Evolutionary conservation across 73 alveolate species (phyloP), one percentile per base, ranked within the genome.

Genomic region (Blepharisma japonicum): DNA sequence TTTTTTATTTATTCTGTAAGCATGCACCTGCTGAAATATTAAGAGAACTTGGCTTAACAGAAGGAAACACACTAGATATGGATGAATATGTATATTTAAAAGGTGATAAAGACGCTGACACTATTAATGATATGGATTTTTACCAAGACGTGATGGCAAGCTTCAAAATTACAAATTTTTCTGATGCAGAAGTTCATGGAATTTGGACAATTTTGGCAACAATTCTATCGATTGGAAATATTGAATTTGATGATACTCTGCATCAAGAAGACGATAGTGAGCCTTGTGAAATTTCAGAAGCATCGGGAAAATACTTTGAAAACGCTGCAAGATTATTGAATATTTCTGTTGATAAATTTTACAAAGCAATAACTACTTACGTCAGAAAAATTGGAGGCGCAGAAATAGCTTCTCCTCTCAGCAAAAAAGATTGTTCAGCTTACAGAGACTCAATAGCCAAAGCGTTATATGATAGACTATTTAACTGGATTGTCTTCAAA

Each of bases 381-480:
- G 42, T 32, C 42, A 32, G 42, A 32, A 32, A 32, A 3, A 32
- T 32, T 32, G 42, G 42, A 32, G 42, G 25, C 6, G 68, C 18
- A 78, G 55, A 32, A 38, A 48, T 21, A 86, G 92, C 6, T 66
- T 32, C 42, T 32, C 42, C 42, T 32, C 42, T 32, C 42, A 32
- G 42, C 3, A 32, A 32, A 32, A 32, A 32, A 32, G 42, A 32
- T 3, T 32, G 42, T 32, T 32, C 42, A 32, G 88, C 68, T 78
- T 81, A 81, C 61, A 85, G 99, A 77, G 99, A 97, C 77, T 89
- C 97, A 0, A 77, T 94, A 89, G 98, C 99, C 27, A 92, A 90
- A 83, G 92, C 94, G 14, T 72, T 97, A 68, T 97, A 96, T 83
- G 98, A 95, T 32, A 81, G 86, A 61, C 78, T 96, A 79, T 95